Conservation (phyloP, 2,329 filamentous ascomycete genomes). For the Aspergillus cejpii region DNA sequence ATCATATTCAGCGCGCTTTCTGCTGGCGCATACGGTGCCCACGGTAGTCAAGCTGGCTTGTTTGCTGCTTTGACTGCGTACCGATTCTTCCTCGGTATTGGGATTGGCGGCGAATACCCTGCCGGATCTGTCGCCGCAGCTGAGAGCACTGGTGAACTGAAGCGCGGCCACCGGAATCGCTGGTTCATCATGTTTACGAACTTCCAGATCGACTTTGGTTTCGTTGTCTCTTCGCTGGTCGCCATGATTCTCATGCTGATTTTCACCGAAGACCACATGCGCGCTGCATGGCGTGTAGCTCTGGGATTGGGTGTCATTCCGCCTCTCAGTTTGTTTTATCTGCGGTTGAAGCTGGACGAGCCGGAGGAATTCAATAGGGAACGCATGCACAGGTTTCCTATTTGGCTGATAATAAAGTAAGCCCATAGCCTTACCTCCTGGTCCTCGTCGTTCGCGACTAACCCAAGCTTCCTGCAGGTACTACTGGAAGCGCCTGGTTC, state of each 20-base stretch:
- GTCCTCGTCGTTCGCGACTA: slow-evolving; percentile 39
- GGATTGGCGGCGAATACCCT: slow-evolving; percentile 60
- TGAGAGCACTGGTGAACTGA: slow-evolving; percentile 76
- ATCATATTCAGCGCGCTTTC: slow-evolving; percentile 77
- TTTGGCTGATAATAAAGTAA: slow-evolving; percentile 46
- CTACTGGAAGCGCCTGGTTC: slow-evolving; percentile 65
- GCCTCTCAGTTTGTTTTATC: slow-evolving; percentile 61
- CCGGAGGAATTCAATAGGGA: slow-evolving; percentile 69
- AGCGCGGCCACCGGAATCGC: slow-evolving; percentile 70
- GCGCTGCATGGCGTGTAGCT: slow-evolving; percentile 73
- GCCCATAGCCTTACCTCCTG: slow-evolving; percentile 20
- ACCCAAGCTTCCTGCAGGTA: slow-evolving; percentile 40
- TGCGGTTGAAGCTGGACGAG: slow-evolving; percentile 68
- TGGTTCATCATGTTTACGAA: slow-evolving; percentile 93
- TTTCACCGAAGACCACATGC: slow-evolving; percentile 56
- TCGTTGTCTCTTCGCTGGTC: slow-evolving; percentile 72
- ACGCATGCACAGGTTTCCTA: slow-evolving; percentile 58
- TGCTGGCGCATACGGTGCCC: slow-evolving; percentile 67
- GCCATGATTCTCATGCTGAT: slow-evolving; percentile 60
- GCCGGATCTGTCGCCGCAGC: slow-evolving; percentile 72
- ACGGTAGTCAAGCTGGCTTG: slow-evolving; percentile 62
- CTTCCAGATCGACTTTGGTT: slow-evolving; percentile 77
- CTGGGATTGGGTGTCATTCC: slow-evolving; percentile 75
- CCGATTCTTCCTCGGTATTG: slow-evolving; percentile 73
- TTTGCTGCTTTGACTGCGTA: slow-evolving; percentile 75